Percentiles rank a stretch among this genome's conserved stretches.
Conservation (phyloP, 2,329 filamentous ascomycete genomes). For the Colletotrichum orchidophilum region DNA sequence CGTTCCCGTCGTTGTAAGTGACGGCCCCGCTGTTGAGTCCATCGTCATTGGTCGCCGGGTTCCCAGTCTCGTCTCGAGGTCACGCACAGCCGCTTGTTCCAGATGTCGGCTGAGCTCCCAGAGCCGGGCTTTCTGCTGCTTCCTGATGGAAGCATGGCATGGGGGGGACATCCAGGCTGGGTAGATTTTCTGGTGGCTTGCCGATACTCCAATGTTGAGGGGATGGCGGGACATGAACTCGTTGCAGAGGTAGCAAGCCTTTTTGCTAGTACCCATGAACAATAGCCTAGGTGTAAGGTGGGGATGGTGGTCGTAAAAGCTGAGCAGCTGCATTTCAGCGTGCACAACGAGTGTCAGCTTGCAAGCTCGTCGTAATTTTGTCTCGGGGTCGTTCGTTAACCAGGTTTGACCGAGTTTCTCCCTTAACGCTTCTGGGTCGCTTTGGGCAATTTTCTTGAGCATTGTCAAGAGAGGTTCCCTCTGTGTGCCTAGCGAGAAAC, state of each 20-base stretch:
- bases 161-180: conserved; percentile 43
- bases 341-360: conserved; percentile 39
- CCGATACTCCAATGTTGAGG: conserved; percentile 38
- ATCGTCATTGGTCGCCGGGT: conserved; percentile 23
- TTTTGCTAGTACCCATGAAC: conserved; percentile 45
- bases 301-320: conserved; percentile 42
- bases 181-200: conserved; percentile 45
- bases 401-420: not conserved
- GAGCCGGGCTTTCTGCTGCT: conserved; percentile 28
- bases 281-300: conserved; percentile 34
- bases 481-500: not conserved
- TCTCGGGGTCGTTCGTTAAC: conserved; percentile 30
- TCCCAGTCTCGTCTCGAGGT: conserved; percentile 35
- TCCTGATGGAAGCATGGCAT: not conserved
- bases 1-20: conserved; percentile 16
- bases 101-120: conserved; percentile 34
- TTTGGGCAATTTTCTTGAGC: not conserved
- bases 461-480: not conserved
- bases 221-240: conserved; percentile 39
- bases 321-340: conserved; percentile 44
- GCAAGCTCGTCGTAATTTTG: conserved; percentile 36
- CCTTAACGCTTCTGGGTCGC: not conserved
- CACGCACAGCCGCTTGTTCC: conserved; percentile 20
- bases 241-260: conserved; percentile 44
- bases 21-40: conserved; percentile 37